Base-by-base conservation (phyloP, 169 alveolate species). In the Eimeria brunetti region DNA sequence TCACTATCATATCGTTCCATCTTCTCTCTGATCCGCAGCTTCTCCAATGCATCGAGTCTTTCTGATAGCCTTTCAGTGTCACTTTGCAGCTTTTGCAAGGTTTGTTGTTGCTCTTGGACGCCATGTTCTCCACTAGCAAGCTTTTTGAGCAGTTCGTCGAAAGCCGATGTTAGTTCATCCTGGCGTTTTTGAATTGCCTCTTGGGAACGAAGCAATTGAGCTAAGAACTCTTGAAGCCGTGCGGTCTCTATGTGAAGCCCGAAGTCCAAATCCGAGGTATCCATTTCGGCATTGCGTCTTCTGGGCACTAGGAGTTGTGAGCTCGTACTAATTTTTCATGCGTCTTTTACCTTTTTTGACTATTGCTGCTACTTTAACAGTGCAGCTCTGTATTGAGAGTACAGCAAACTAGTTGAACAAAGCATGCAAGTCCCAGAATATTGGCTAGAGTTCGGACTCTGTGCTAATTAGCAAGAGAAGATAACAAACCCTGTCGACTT, bases 161-260 rank as follows among this genome's bases (percentile, higher is more conserved):
- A 53, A 18, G 90, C 67, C 36, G 90, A 51, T 56, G 90, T 51
- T 22, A 83, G 56, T 16, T 83, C 90, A 41, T 83, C 75, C 14
- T 83, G 90, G 90, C 90, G 75, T 30, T 53, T 83, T n/a, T 83
- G 71, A n/a, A 83, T 51, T 12, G 51, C 22, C 58, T 83, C 90
- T 60, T 83, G 90, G 58, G 90, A 83, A 22, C 90, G 90, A 36
- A 51, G 75, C 56, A 83, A 51, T 20, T 83, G 71, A 33, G 76
- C 90, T 58, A 83, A 83, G 58, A 83, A 83, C 56, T 56, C 90
- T 56, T 83, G 90, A 30, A 83, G 90, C 24, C 90, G 73, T 38
- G 90, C 90, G 2, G 90, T 83, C 5, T 83, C 90, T 56, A 83
- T 53, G 90, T 83, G 90, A 30, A 83, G 90, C 53, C 90, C 90